Percentiles rank a stretch among this genome's conserved stretches.
Evolutionary conservation across 345 rosid genomes (phyloP).

Genomic region (Luvunga scandens): DNA sequence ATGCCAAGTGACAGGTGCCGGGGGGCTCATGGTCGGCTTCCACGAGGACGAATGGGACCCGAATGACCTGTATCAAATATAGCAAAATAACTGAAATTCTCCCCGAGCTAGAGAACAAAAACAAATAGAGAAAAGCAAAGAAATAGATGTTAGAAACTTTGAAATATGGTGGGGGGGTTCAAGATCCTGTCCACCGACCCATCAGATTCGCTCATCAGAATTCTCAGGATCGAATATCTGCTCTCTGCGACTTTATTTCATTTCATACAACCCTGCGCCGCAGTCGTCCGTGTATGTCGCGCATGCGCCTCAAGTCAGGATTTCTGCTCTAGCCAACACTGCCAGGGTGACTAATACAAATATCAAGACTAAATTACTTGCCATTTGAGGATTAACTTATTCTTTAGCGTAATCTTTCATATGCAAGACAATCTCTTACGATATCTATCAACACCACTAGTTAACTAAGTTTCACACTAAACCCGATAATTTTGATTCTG

Average conservation of each 20-base stretch:
- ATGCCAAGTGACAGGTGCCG: not conserved
- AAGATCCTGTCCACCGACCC: slow-evolving; percentile 38
- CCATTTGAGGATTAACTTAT: not conserved
- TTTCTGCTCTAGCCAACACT: not conserved
- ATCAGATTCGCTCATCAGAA: slow-evolving; percentile 4
- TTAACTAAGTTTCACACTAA: slow-evolving; percentile 1
- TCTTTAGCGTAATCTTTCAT: slow-evolving; percentile 18
- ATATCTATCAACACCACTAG: not conserved
- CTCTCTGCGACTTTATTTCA: not conserved
- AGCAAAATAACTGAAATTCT: slow-evolving; percentile 6
- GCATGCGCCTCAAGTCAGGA: slow-evolving; percentile 19
- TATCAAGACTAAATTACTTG: not conserved
- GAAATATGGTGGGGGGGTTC: slow-evolving; percentile 8
- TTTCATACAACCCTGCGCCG: slow-evolving; percentile 6
- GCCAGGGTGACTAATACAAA: not conserved
- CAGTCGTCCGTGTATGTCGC: slow-evolving; percentile 20
- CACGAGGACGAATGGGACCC: slow-evolving; percentile 15
- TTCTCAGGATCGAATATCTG: slow-evolving; percentile 1
- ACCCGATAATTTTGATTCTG: not conserved
- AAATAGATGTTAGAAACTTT: not conserved
- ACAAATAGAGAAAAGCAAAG: not conserved
- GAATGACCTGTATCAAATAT: not conserved
- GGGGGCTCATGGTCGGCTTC: slow-evolving; percentile 2
- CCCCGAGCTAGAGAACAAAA: not conserved
- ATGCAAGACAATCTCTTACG: not conserved